Evolutionary conservation across 129 eudicot genomes (phyloP), one percentile per base, ranked within the genome.

Genomic region (Kitagawia praeruptora): DNA sequence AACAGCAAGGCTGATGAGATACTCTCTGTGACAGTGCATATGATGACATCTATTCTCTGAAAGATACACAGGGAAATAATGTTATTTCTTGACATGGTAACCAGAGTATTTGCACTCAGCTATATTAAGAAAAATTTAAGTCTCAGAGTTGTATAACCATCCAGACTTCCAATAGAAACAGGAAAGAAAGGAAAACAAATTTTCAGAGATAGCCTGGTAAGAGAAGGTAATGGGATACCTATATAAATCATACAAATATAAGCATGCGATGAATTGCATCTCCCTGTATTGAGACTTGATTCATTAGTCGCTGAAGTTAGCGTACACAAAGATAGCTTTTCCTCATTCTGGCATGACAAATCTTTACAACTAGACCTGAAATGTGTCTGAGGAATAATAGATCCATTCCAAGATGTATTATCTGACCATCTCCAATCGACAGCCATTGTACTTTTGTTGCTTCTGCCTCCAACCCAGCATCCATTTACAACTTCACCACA

Each of bases 391-490:
- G 84, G 83, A 78, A 85, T 12, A 31, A 88, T 54, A 31, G 93
- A 81, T 75, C 76, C 83, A 81, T 89, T 89, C 92, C 89, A 88
- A 78, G 90, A 87, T 66, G 84, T 31, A 78, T 81, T 85, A 61
- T 93, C 97, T 41, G 98, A 89, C 98, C 98, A 93, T 45, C 46
- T 85, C 98, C 98, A 93, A 40, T 80, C 79, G 34, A 81, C 25
- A 38, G 21, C 75, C 44, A 6, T 66, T 71, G 81, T 81, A 61
- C 73, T 53, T 56, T 83, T 84, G 58, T 75, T 80, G 80, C 81
- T 77, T 84, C 83, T 84, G 70, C 97, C 98, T 63, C 98, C 98
- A 77, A 93, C 77, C 98, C 98, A 93, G 83, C 97, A 93, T 70
- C 88, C 92, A 1, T 71, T 82, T 74, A 72, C 42, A 82, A 67